These are phyloP conservation scores for Zymoseptoria brevis DNA, from an alignment of 2,329 filamentous ascomycete genomes.

Conservation along the genomic window DNA sequence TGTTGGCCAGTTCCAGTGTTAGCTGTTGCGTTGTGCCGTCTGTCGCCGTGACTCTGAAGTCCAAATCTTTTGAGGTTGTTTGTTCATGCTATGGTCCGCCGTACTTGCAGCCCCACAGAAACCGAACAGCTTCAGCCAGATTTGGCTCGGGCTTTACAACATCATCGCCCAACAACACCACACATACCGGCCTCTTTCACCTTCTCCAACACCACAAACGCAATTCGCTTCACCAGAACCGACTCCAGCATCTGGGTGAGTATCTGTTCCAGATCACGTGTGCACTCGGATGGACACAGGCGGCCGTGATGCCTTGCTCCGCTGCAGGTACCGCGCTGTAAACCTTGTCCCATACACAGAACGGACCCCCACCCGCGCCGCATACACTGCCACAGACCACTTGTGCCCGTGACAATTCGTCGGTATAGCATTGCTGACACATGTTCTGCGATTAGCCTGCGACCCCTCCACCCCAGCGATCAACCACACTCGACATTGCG, in stretches of 20 bases:
- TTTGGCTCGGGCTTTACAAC: neutral
- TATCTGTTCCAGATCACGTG: neutral
- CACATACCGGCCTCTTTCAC: neutral
- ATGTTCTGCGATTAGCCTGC: neutral
- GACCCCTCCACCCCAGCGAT: neutral
- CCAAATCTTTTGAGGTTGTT: neutral
- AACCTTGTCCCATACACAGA: conserved; percentile 9
- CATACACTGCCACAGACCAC: neutral
- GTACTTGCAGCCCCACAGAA: neutral
- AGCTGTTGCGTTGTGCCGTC: neutral
- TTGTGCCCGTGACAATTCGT: neutral
- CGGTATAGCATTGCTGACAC: neutral
- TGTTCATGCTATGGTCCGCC: neutral
- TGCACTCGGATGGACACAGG: neutral
- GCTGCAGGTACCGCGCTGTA: conserved; percentile 4
- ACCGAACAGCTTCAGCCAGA: neutral
- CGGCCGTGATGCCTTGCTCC: neutral
- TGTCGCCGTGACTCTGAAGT: neutral
- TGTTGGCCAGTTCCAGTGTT: neutral
- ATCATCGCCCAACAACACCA: neutral
- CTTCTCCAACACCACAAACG: neutral
- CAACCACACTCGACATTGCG: conserved; percentile 6
- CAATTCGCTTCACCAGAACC: neutral
- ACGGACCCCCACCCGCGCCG: neutral
- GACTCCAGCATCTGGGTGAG: neutral